Evolutionary conservation across 1,139 yeast species (phyloP).

Genomic region (Suhomyces chickasaworum): DNA sequence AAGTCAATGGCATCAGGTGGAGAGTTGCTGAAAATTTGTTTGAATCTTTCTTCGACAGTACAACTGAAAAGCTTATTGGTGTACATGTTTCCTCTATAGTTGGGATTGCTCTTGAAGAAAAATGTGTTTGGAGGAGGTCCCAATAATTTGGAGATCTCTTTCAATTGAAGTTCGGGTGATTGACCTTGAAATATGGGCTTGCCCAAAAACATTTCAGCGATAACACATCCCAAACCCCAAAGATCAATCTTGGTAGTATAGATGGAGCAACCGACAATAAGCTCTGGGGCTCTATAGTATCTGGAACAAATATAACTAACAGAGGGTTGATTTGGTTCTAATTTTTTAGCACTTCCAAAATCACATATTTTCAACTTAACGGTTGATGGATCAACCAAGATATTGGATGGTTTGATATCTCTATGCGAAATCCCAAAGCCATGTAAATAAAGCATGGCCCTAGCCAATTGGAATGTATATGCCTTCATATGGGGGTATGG

Average conservation of each 20-base stretch:
- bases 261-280: slow-evolving; percentile 73
- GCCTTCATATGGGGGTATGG: slow-evolving; percentile 77
- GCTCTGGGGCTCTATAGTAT: slow-evolving; percentile 81
- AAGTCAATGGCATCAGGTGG: slow-evolving; percentile 73
- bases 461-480: slow-evolving; percentile 76
- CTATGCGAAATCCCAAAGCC: slow-evolving; percentile 80
- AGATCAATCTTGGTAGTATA: slow-evolving; percentile 80
- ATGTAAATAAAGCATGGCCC: slow-evolving; percentile 81
- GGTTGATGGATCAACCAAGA: slow-evolving; percentile 67
- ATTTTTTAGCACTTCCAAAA: slow-evolving; percentile 78
- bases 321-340: slow-evolving; percentile 72
- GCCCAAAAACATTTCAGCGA: slow-evolving; percentile 82
- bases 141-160: slow-evolving; percentile 73
- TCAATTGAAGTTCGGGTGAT: slow-evolving; percentile 69
- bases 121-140: slow-evolving; percentile 79
- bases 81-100: slow-evolving; percentile 72
- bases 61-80: slow-evolving; percentile 69
- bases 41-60: slow-evolving; percentile 60
- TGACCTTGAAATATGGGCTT: slow-evolving; percentile 83
- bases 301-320: slow-evolving; percentile 80
- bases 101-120: slow-evolving; percentile 71
- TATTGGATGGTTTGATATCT: slow-evolving; percentile 80
- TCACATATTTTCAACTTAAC: slow-evolving; percentile 75
- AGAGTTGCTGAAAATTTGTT: slow-evolving; percentile 68
- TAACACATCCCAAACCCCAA: slow-evolving; percentile 86